Conservation (phyloP, 495 filamentous ascomycete species). For the Aspergillus steynii region DNA sequence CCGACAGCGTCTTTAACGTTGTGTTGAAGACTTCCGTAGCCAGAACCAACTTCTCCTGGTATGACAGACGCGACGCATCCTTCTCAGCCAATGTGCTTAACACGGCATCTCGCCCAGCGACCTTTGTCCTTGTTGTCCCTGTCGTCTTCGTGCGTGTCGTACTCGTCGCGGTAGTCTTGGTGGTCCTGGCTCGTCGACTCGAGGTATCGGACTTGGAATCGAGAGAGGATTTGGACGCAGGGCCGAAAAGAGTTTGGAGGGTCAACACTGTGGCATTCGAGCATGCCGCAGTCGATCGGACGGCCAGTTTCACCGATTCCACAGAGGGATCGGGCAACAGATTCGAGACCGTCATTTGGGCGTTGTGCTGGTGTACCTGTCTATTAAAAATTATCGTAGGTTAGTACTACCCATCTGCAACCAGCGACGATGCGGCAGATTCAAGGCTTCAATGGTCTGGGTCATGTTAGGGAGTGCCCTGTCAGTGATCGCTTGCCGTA, state of each 20-base stretch:
- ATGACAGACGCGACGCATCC: constrained; percentile 44
- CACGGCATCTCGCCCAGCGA: constrained; percentile 22
- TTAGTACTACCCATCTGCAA: constrained; percentile 10
- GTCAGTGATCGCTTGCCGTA: constrained; percentile 13
- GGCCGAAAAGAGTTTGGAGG: constrained; percentile 47
- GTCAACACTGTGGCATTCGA: constrained; percentile 46
- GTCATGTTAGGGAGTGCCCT: background rate
- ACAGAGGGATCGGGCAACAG: constrained; percentile 35
- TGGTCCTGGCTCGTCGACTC: constrained; percentile 17
- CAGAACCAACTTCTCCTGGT: constrained; percentile 65
- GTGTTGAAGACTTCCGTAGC: constrained; percentile 82
- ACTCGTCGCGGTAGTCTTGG: constrained; percentile 25
- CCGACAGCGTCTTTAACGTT: constrained; percentile 69
- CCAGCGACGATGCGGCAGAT: constrained; percentile 1
- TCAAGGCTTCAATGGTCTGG: background rate
- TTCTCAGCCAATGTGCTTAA: constrained; percentile 34
- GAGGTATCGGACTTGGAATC: constrained; percentile 24
- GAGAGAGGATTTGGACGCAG: constrained; percentile 22
- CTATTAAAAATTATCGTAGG: constrained; percentile 1
- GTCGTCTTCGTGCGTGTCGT: constrained; percentile 36
- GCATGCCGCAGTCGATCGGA: constrained; percentile 51
- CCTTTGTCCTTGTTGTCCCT: constrained; percentile 38
- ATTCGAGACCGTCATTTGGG: constrained; percentile 41
- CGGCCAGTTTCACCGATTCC: constrained; percentile 49
- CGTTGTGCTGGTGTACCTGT: constrained; percentile 7